These are phyloP conservation scores for Saccharomyces paradoxus DNA, from an alignment of 805 yeast species.

Conservation along the genomic window DNA sequence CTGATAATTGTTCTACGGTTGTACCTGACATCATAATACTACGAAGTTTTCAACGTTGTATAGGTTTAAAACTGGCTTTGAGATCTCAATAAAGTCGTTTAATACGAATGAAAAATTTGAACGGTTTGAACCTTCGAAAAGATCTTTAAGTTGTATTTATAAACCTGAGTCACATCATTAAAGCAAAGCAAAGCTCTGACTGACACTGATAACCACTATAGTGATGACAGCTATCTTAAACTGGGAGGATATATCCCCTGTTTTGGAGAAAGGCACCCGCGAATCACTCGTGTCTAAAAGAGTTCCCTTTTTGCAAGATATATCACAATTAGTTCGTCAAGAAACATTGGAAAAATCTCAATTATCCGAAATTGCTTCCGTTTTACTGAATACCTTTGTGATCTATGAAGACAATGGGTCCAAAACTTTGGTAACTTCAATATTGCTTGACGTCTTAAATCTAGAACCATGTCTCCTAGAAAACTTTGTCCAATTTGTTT, in stretches of 20 bases:
- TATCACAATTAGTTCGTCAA: slow-evolving; percentile 14
- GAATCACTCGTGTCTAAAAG: slow-evolving; percentile 21
- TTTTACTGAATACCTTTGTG: slow-evolving; percentile 40
- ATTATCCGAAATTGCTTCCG: slow-evolving; percentile 27
- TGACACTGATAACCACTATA: background rate
- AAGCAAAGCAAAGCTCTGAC: background rate
- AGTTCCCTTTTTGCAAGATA: slow-evolving; percentile 22
- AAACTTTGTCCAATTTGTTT: slow-evolving; percentile 35
- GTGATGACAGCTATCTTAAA: background rate
- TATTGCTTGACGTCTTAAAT: slow-evolving; percentile 33
- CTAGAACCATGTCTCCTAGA: slow-evolving; percentile 30
- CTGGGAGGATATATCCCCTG: slow-evolving; percentile 22
- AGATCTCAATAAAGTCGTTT: background rate
- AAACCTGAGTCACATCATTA: background rate
- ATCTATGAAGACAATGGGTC: slow-evolving; percentile 46
- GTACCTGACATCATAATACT: background rate
- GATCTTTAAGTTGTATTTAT: background rate
- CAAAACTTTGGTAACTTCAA: slow-evolving; percentile 34
- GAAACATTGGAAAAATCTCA: slow-evolving; percentile 15
- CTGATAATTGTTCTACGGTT: background rate
- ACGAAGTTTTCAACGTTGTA: background rate
- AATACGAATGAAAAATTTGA: background rate
- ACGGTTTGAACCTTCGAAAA: background rate
- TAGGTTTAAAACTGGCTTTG: background rate
- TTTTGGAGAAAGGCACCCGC: slow-evolving; percentile 13